Evolutionary conservation across 1,139 yeast species (phyloP), one percentile per base, ranked within the genome.

Genomic region (Taphrina confusa): DNA sequence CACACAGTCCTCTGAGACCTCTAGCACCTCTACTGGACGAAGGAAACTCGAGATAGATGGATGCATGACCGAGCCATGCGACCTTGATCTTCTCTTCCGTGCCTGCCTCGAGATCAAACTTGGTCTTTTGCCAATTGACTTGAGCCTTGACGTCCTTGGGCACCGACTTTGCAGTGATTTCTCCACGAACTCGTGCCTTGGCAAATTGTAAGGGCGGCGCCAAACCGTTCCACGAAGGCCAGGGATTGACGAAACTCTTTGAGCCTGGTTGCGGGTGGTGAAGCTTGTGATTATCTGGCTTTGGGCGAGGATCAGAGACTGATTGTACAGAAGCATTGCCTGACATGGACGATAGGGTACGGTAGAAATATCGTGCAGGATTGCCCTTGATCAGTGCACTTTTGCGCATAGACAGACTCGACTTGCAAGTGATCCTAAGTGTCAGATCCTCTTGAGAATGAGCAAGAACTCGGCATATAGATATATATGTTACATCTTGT

Each of bases 31-130:
- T 30, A 14, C 2, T 12, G 3, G 64, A 45, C 8, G 31, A 39
- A 3, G 63, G 66, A 58, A 64, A 51, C 44, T 63, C 65, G n/a
- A 61, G 46, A 20, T 47, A 59, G 36, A 46, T 62, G 16, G 61
- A 52, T 4, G 66, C 66, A 22, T 63, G 66, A 8, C 66, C 65
- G 5, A 64, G 64, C 66, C 66, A 64, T 12, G 65, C 61, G 14
- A 63, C 65, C 25, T 63, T 58, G 23, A 23, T 5, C 23, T 57
- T 36, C 12, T n/a, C 44, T 12, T 14, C 5, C 18, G 28, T 34
- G 6, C 18, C 31, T 12, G 28, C 31, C 1, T 18, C 31, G 16
- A 16, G 18, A 18, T 12, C 27, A 14, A 56, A 37, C 6, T 23
- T 36, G 22, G 54, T 28, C 36, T 44, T 54, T 23, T 27, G 51